Conservation (phyloP, 2,329 filamentous ascomycete genomes). For the Penicillium corylophilum region DNA sequence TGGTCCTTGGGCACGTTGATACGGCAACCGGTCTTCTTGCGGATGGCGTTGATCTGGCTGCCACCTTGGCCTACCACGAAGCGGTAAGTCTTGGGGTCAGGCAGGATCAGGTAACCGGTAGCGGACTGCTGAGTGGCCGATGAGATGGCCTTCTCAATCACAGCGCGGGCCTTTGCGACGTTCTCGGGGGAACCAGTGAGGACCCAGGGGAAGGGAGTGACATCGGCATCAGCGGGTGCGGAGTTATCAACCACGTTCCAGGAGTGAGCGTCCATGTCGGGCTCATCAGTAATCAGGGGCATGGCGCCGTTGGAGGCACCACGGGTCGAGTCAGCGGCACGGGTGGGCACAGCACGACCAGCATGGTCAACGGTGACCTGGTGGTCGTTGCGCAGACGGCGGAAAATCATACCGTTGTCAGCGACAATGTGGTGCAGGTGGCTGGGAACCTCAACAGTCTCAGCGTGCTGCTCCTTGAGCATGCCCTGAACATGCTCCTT, state of each 20-base stretch:
- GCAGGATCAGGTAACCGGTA: constrained; percentile 83
- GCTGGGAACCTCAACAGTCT: constrained; percentile 80
- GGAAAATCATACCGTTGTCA: constrained; percentile 92
- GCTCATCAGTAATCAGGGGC: constrained; percentile 94
- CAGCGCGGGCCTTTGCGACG: constrained; percentile 75
- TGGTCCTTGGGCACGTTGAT: constrained; percentile 90
- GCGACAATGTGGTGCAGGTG: constrained; percentile 75
- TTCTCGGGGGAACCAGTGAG: constrained; percentile 76
- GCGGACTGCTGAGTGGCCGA: constrained; percentile 53
- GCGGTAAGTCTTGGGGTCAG: constrained; percentile 85
- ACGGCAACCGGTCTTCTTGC: constrained; percentile 87
- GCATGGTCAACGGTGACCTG: constrained; percentile 90
- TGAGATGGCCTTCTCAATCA: constrained; percentile 70
- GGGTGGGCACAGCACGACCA: constrained; percentile 71
- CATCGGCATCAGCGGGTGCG: constrained; percentile 27
- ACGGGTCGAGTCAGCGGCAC: constrained; percentile 51
- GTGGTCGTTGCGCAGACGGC: constrained; percentile 78
- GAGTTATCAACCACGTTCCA: constrained; percentile 73
- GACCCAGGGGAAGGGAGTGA: constrained; percentile 71
- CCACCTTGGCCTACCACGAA: constrained; percentile 87
- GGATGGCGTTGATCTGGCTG: constrained; percentile 87
- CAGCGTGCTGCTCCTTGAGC: constrained; percentile 82
- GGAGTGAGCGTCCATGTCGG: constrained; percentile 68
- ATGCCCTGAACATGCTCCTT: constrained; percentile 77
- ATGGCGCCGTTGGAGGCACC: constrained; percentile 56